These are phyloP conservation scores for Aspergillus pseudoglaucus DNA, from an alignment of 2,329 filamentous ascomycete species.

Conservation along the genomic window DNA sequence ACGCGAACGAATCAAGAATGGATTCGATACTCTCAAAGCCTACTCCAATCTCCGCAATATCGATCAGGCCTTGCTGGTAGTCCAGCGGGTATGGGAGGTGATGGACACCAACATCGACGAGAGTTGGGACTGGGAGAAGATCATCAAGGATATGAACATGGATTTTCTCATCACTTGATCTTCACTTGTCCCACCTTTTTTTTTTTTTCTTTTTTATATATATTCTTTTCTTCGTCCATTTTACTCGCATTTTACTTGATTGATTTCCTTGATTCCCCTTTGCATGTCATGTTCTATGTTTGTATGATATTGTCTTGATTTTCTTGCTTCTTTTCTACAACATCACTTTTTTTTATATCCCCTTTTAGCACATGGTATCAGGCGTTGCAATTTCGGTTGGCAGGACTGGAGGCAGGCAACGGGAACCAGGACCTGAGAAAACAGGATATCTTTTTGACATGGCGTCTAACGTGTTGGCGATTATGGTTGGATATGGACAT, in stretches of 20 bases:
- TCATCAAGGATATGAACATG: constrained; percentile 53
- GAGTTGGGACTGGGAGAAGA: constrained; percentile 59
- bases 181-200: background rate
- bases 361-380: background rate
- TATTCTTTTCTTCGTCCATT: background rate
- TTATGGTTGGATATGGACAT: no score
- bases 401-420: no score
- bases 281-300: background rate
- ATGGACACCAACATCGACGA: constrained; percentile 53
- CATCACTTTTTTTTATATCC: background rate
- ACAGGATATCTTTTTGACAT: no score
- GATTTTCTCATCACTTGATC: constrained; percentile 55
- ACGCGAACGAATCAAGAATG: constrained; percentile 48
- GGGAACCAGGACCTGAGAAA: no score
- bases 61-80: constrained; percentile 48
- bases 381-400: no score
- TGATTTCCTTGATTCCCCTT: background rate
- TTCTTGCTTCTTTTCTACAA: background rate
- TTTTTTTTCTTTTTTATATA: background rate
- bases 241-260: background rate
- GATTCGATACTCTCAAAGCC: constrained; percentile 49
- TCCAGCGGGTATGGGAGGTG: constrained; percentile 52
- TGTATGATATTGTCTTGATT: background rate
- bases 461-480: no score
- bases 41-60: constrained; percentile 56